phyloP scores from a whole-genome alignment of 2,329 filamentous ascomycete species.

The Xylariaceae sp. region DNA sequence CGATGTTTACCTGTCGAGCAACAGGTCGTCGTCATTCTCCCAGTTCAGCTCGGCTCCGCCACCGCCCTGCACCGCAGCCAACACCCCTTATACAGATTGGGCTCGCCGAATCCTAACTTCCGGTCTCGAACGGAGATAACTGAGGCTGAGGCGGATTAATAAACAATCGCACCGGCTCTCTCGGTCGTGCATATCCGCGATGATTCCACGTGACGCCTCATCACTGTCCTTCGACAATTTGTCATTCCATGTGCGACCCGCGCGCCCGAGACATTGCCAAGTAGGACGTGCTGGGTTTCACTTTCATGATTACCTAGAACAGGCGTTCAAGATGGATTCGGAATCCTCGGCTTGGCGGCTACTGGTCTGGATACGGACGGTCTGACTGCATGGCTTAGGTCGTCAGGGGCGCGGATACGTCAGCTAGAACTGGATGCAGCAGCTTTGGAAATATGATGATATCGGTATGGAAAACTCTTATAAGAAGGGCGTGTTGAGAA shows the following conservation, averaged over 20 bases:
- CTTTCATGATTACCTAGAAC: no score
- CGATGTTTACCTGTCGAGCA: background rate
- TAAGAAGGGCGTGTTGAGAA: no score
- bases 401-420: no score
- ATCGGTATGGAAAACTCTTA: no score
- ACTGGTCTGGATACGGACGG: no score
- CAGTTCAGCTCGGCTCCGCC: slow-evolving; percentile 8
- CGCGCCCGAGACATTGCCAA: background rate
- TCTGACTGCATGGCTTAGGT: no score
- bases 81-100: background rate
- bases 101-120: background rate
- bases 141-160: background rate
- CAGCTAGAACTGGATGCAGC: no score
- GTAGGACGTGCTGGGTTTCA: no score
- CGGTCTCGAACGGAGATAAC: background rate
- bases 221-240: background rate
- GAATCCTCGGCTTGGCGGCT: no score
- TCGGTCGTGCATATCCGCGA: background rate
- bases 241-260: background rate
- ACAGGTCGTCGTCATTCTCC: background rate
- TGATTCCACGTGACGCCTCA: no score
- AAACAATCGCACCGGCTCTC: background rate
- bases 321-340: no score
- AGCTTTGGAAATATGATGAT: no score
- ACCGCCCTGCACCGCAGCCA: background rate